Percentiles rank a stretch among this genome's conserved stretches.
phyloP scores from a whole-genome alignment of 306 rosid genomes.

The Trifolium fragiferum region DNA sequence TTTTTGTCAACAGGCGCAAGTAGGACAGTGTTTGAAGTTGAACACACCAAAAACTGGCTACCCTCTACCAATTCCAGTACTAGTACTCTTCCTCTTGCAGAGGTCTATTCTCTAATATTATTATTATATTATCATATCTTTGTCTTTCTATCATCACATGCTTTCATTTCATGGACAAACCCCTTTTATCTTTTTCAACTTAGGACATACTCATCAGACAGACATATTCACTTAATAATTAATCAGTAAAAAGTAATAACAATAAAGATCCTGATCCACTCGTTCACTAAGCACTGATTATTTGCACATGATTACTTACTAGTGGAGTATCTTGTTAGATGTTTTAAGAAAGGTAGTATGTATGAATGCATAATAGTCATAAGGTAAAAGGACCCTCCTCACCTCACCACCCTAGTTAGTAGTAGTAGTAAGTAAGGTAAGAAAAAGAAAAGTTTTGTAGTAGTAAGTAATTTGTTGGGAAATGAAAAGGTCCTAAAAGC shows the following conservation, averaged over 20 bases:
- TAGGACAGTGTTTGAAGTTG: slow-evolving; percentile 72
- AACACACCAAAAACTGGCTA: slow-evolving; percentile 79
- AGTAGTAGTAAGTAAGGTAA: not conserved
- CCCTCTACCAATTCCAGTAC: slow-evolving; percentile 63
- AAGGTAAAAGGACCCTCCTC: slow-evolving; percentile 39
- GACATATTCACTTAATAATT: not conserved
- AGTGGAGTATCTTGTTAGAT: not conserved
- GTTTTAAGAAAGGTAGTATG: too few species aligned
- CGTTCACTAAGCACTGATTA: slow-evolving; percentile 52
- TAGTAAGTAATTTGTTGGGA: slow-evolving; percentile 63
- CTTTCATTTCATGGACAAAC: not conserved
- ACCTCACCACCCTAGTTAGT: not conserved
- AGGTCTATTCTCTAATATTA: slow-evolving; percentile 55
- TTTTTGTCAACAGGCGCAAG: slow-evolving; percentile 67
- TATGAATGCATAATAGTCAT: not conserved
- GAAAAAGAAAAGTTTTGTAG: slow-evolving; percentile 56
- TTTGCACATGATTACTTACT: slow-evolving; percentile 48
- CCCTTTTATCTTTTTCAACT: slow-evolving; percentile 20
- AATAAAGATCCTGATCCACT: not conserved
- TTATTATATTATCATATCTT: not conserved
- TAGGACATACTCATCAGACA: not conserved
- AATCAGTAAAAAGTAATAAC: slow-evolving; percentile 33
- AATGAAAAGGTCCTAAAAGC: slow-evolving; percentile 87
- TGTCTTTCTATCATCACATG: slow-evolving; percentile 34
- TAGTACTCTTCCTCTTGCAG: slow-evolving; percentile 58